Evolutionary conservation across 306 rosid genomes (phyloP).

Genomic region (Delonix regia): DNA sequence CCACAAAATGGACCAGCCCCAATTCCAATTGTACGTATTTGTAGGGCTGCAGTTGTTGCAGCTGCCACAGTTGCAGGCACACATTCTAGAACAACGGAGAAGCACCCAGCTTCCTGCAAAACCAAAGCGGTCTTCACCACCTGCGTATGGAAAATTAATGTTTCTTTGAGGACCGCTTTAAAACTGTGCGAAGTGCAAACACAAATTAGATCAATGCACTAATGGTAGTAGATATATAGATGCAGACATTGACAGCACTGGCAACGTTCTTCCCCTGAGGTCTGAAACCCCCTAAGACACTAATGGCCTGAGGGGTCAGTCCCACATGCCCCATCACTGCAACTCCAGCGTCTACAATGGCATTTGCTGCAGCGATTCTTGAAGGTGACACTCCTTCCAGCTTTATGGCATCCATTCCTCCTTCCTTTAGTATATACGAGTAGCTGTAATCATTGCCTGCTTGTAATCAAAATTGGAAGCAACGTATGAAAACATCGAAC

Average conservation of each 20-base stretch:
- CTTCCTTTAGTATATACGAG: slow-evolving; percentile 76
- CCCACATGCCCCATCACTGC: slow-evolving; percentile 93
- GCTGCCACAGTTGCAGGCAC: slow-evolving; percentile 83
- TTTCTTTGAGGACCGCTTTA: background rate
- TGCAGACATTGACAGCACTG: slow-evolving; percentile 74
- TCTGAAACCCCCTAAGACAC: slow-evolving; percentile 89
- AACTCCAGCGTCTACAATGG: slow-evolving; percentile 84
- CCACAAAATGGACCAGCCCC: slow-evolving; percentile 96
- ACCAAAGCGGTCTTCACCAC: slow-evolving; percentile 87
- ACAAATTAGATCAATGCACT: no score
- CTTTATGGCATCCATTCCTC: slow-evolving; percentile 87
- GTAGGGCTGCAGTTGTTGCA: slow-evolving; percentile 74
- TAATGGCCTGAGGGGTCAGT: slow-evolving; percentile 89
- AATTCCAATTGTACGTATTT: slow-evolving; percentile 79
- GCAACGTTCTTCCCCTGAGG: slow-evolving; percentile 79
- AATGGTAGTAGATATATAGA: background rate
- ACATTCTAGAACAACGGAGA: slow-evolving; percentile 82
- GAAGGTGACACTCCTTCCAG: slow-evolving; percentile 84
- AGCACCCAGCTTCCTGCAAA: slow-evolving; percentile 84
- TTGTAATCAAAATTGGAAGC: no score
- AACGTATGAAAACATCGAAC: slow-evolving; percentile 31
- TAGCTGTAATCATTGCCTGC: slow-evolving; percentile 81
- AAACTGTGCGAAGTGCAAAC: no score
- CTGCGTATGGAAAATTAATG: slow-evolving; percentile 44
- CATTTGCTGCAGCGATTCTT: slow-evolving; percentile 71